Evolutionary conservation across 345 rosid genomes (phyloP).

Genomic region (Luvunga scandens): DNA sequence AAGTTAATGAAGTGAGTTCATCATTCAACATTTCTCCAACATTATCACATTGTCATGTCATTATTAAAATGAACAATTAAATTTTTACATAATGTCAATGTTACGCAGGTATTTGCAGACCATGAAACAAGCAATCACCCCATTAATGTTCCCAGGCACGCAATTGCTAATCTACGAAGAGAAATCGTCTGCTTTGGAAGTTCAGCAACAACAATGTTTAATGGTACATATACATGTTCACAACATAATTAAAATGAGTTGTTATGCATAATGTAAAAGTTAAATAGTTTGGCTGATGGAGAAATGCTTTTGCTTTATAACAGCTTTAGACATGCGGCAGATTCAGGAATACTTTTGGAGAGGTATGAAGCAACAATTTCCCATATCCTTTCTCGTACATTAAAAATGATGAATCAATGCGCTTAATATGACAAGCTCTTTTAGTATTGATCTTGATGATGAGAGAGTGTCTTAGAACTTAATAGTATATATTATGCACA

Average conservation of each 20-base stretch:
- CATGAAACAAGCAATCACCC: constrained; percentile 48
- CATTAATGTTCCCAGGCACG: constrained; percentile 29
- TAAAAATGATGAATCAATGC: not conserved
- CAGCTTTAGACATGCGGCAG: constrained; percentile 6
- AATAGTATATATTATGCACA: no score
- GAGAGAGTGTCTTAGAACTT: not conserved
- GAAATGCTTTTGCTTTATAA: not conserved
- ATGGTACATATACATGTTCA: constrained; percentile 23
- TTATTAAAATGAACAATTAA: not conserved
- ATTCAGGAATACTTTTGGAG: constrained; percentile 35
- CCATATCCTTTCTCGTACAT: not conserved
- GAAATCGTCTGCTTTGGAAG: constrained; percentile 49
- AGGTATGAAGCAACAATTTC: constrained; percentile 25
- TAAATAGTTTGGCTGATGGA: not conserved
- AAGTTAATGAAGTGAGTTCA: constrained; percentile 57
- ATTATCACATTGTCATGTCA: not conserved
- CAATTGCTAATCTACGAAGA: constrained; percentile 31
- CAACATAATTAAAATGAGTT: not conserved
- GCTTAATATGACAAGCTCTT: not conserved
- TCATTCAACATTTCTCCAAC: not conserved
- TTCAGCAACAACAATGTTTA: constrained; percentile 35
- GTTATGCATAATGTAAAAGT: not conserved
- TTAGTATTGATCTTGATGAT: not conserved
- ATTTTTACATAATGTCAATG: not conserved
- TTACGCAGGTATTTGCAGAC: constrained; percentile 68